Percentiles rank a stretch among this genome's conserved stretches.
Conservation (phyloP, 495 filamentous ascomycete genomes). For the Penicillium psychrofluorescens region DNA sequence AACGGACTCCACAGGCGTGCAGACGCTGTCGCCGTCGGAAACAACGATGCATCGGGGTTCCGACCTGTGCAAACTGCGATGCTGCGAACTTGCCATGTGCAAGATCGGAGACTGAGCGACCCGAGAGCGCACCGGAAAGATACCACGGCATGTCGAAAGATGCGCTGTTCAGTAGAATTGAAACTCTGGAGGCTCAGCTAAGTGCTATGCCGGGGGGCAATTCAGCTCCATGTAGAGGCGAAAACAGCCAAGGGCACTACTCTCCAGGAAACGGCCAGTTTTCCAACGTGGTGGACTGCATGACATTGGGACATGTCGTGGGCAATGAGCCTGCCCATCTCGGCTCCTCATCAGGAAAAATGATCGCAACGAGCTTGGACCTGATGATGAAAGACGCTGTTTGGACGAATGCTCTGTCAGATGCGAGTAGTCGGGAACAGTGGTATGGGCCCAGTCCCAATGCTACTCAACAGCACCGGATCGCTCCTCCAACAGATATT, state of each 20-base stretch:
- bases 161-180: constrained; percentile 14
- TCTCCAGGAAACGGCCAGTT: neutral
- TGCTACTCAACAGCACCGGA: constrained; percentile 5
- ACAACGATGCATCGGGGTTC: constrained; percentile 16
- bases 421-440: constrained; percentile 3
- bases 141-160: constrained; percentile 21
- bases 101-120: constrained; percentile 3
- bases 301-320: constrained; percentile 14
- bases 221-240: neutral
- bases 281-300: constrained; percentile 8
- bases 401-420: constrained; percentile 12
- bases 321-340: too few relatives aligned
- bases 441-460: too few relatives aligned
- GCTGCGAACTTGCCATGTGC: constrained; percentile 8
- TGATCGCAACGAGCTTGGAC: constrained; percentile 5
- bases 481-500: constrained; percentile 23
- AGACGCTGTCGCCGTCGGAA: constrained; percentile 16
- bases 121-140: constrained; percentile 8
- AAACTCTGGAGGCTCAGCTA: constrained; percentile 15
- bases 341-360: neutral
- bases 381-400: constrained; percentile 23
- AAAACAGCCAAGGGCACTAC: neutral
- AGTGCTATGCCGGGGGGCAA: neutral
- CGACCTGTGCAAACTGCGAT: constrained; percentile 13
- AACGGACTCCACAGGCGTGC: constrained; percentile 16